These are phyloP conservation scores for Trametes coccinea DNA, from an alignment of 768 basidiomycete species.

Conservation along the genomic window DNA sequence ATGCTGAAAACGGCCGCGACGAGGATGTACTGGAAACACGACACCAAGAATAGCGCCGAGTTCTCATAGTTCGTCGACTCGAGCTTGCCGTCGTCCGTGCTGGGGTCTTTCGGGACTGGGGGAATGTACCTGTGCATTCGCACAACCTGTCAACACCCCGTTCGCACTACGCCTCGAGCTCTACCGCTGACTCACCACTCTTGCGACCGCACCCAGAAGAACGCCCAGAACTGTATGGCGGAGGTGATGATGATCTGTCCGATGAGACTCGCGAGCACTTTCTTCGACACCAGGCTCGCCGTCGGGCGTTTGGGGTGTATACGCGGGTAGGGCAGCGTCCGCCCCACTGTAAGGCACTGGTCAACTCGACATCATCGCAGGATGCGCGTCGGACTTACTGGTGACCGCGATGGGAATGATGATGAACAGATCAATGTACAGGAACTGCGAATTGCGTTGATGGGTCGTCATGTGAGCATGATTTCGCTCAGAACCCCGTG, in stretches of 20 bases:
- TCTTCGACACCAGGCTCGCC: constrained; percentile 92
- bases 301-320: constrained; percentile 92
- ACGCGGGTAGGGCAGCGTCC: constrained; percentile 85
- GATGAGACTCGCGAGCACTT: constrained; percentile 89
- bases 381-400: constrained; percentile 59
- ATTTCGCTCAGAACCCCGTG: not conserved
- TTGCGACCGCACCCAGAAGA: constrained; percentile 84
- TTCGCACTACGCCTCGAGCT: not conserved
- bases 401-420: constrained; percentile 96
- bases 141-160: not conserved
- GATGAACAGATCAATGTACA: constrained; percentile 97
- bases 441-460: constrained; percentile 54
- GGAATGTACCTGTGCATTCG: constrained; percentile 66
- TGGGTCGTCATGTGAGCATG: constrained; percentile 9
- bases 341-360: constrained; percentile 67
- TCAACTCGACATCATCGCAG: constrained; percentile 9
- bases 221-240: constrained; percentile 81
- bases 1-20: constrained; percentile 98
- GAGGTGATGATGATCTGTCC: constrained; percentile 91
- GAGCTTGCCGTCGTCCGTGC: constrained; percentile 61
- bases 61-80: constrained; percentile 91
- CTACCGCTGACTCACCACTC: constrained; percentile 60
- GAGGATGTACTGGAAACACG: constrained; percentile 98
- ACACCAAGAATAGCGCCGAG: constrained; percentile 86
- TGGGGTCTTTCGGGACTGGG: constrained; percentile 50